A percentile compares a stretch with the other conserved stretches of the same genome.
These are phyloP conservation scores for Calocybe indica DNA, from an alignment of 768 basidiomycete species.

Conservation along the genomic window DNA sequence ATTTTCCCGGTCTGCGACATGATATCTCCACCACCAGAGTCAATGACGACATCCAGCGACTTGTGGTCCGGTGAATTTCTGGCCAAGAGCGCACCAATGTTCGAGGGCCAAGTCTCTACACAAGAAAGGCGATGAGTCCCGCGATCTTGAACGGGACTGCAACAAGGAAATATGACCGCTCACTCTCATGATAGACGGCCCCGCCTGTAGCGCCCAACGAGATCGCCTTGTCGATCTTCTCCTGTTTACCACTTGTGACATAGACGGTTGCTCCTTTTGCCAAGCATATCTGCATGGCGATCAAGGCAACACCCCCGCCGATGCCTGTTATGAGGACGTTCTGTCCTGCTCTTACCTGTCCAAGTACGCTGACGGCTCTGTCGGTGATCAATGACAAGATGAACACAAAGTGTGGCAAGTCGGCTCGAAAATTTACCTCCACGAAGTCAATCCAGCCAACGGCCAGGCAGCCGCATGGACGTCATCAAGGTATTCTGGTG, in stretches of 20 bases:
- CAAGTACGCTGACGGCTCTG: slow-evolving; percentile 67
- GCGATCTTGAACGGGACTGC: neutral
- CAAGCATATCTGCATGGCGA: slow-evolving; percentile 69
- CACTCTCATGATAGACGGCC: slow-evolving; percentile 64
- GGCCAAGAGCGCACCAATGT: slow-evolving; percentile 38
- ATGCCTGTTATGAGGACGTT: slow-evolving; percentile 79
- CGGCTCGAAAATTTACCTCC: slow-evolving; percentile 48
- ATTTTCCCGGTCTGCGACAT: slow-evolving; percentile 40
- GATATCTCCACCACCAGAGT: slow-evolving; percentile 67
- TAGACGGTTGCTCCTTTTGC: slow-evolving; percentile 77
- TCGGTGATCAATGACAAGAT: neutral
- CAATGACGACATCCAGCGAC: slow-evolving; percentile 56
- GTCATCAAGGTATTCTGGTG: slow-evolving; percentile 64
- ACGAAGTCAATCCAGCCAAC: slow-evolving; percentile 72
- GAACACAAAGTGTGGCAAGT: neutral
- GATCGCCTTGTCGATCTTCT: slow-evolving; percentile 65
- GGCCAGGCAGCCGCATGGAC: slow-evolving; percentile 75
- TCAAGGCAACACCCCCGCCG: slow-evolving; percentile 79
- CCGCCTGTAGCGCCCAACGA: slow-evolving; percentile 74
- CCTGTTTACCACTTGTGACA: slow-evolving; percentile 66
- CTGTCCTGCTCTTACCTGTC: slow-evolving; percentile 52
- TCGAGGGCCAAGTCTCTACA: slow-evolving; percentile 46
- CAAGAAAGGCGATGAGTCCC: neutral
- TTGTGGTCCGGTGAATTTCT: slow-evolving; percentile 19
- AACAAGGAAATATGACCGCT: slow-evolving; percentile 11